Base-by-base conservation (phyloP, 192 early-diverging fungal species). In the Rhizoclosmatium sp. region DNA sequence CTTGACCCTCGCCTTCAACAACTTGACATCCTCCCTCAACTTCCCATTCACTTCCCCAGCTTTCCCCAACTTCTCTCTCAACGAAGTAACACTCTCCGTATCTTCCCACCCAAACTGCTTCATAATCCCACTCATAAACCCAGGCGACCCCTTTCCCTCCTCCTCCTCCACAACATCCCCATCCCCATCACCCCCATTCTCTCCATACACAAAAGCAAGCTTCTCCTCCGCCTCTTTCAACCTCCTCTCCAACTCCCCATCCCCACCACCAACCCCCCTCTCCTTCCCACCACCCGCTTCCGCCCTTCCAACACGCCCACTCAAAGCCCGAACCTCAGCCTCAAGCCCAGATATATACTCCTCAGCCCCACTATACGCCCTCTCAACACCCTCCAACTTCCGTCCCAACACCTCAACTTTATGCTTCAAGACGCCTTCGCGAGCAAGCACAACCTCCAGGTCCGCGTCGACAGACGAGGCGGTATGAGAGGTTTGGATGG, bases 281-380 rank as follows among this genome's bases (percentile, higher is more conserved):
- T 31, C 31, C 31, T 0, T 31, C 31, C 31, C 31, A 31, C 31
- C 31, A 31, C 31, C 31, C 31, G 31, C 31, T 31, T 31, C 31
- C 31, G 31, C 31, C 31, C 31, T 31, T 31, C 31, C 31, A 31
- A 31, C 31, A 31, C 31, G 31, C 31, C 0, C 31, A 31, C 31
- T 31, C 31, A 31, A 31, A 31, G 31, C 31, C 31, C 16, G 16
- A 21, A 76, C 12, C 48, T 76, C 75, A 23, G 23, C 64, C 47
- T 76, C 75, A 4, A 76, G 48, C 9, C 64, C 64, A 48, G 44
- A 66, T 2, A 76, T 76, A 39, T 76, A 76, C 60, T 76, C 75
- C 41, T 76, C 75, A 10, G 75, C 75, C 10, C 75, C 65, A 51
- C 66, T 64, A 66, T 76, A 76, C 9, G 61, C 65, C 40, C 21